A percentile compares a stretch with the other conserved stretches of the same genome.
Conservation (phyloP, 768 basidiomycete species). For the Holtermannia corniformis region DNA sequence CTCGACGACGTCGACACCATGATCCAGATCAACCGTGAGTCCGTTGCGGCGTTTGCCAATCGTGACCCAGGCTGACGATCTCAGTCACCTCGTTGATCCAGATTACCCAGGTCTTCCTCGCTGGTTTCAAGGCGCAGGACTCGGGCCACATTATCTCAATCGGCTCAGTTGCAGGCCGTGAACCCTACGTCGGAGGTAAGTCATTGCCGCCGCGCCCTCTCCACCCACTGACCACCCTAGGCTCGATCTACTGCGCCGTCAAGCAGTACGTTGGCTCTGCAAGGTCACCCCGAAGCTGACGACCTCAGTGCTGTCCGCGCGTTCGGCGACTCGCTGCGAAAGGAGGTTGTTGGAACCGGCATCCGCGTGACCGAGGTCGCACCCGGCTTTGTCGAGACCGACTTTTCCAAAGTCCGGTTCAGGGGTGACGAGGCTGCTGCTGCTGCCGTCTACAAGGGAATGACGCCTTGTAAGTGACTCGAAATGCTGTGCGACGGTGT, state of each 20-base stretch:
- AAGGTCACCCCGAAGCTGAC: not conserved
- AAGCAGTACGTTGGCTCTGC: not conserved
- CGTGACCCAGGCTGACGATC: not conserved
- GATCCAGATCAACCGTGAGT: conserved; percentile 53
- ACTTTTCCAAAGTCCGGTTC: conserved; percentile 81
- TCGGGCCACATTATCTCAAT: conserved; percentile 73
- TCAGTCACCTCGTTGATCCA: conserved; percentile 38
- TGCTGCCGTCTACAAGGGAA: conserved; percentile 75
- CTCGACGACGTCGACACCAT: conserved; percentile 71
- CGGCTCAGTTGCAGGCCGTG: conserved; percentile 75
- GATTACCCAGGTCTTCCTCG: conserved; percentile 37
- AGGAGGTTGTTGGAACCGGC: not conserved
- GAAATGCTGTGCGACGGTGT: too few relatives aligned
- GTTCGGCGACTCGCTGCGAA: not conserved
- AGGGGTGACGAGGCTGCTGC: conserved; percentile 69
- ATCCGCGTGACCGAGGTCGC: not conserved
- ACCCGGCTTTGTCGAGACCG: conserved; percentile 44
- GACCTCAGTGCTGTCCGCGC: not conserved
- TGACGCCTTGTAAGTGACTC: conserved; percentile 50
- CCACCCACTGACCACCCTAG: not conserved
- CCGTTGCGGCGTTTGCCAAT: not conserved
- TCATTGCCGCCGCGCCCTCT: not conserved
- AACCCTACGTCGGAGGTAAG: conserved; percentile 69
- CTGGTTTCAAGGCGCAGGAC: conserved; percentile 33
- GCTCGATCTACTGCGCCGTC: conserved; percentile 66